Conservation (phyloP, 2,329 filamentous ascomycete genomes). For the Fulvia fulva region DNA sequence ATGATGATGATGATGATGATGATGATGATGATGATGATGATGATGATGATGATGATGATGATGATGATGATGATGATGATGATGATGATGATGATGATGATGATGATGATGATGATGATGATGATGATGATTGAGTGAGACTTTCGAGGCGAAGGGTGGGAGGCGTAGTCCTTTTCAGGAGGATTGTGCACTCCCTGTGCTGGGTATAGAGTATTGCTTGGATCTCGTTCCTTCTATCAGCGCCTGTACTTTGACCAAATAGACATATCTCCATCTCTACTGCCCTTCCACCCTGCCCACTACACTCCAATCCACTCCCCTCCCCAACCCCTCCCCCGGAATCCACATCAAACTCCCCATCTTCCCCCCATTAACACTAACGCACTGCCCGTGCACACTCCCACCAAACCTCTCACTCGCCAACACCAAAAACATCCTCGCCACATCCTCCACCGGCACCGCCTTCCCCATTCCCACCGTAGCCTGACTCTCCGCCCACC, state of each 20-base stretch:
- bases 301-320: too few species aligned
- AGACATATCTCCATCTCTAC: background rate
- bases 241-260: background rate
- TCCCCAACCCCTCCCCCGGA: constrained; percentile 8
- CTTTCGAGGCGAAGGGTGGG: background rate
- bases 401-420: constrained; percentile 46
- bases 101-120: too few species aligned
- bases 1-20: background rate
- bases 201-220: background rate
- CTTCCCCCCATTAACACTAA: constrained; percentile 47
- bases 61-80: too few species aligned
- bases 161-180: background rate
- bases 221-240: background rate
- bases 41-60: background rate
- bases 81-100: too few species aligned
- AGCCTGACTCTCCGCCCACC: constrained; percentile 42
- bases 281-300: too few species aligned
- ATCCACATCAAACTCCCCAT: constrained; percentile 30
- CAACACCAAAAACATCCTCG: constrained; percentile 44
- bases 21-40: background rate
- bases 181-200: background rate
- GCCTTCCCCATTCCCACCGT: constrained; percentile 40
- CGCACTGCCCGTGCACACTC: constrained; percentile 43
- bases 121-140: background rate
- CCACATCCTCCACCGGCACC: constrained; percentile 40